A percentile compares a stretch with the other conserved stretches of the same genome.
Evolutionary conservation across 345 rosid species (phyloP).

Genomic region (Eucalyptus pauciflora): DNA sequence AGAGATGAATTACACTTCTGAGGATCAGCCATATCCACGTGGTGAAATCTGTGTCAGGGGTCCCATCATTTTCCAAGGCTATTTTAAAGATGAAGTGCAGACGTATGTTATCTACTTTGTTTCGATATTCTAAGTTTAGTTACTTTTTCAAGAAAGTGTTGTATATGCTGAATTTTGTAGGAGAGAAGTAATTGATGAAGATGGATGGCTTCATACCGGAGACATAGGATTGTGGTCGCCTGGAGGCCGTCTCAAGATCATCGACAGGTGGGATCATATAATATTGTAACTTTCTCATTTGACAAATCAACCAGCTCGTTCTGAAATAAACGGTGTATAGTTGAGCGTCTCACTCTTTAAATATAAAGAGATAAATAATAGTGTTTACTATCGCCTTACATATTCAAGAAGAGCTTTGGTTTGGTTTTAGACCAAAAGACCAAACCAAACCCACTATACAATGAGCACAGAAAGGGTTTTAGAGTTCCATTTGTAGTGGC

Average conservation of each 20-base stretch:
- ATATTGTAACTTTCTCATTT: not conserved
- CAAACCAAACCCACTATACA: not conserved
- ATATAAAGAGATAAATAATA: not conserved
- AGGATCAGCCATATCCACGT: conserved; percentile 79
- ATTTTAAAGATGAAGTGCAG: conserved; percentile 86
- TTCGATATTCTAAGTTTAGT: not conserved
- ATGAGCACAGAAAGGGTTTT: not conserved
- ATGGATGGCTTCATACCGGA: conserved; percentile 96
- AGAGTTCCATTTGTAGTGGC: not conserved
- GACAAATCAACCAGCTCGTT: not conserved
- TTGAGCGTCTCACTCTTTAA: not conserved
- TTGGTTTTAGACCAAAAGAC: not conserved
- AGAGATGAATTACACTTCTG: conserved; percentile 92
- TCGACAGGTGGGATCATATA: conserved; percentile 54
- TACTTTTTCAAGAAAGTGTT: not conserved
- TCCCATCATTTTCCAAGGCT: conserved; percentile 74
- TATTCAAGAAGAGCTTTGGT: not conserved
- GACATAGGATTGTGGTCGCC: conserved; percentile 88
- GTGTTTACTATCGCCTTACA: not conserved
- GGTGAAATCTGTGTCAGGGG: conserved; percentile 99
- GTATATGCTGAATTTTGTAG: conserved; percentile 24
- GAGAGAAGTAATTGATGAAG: conserved; percentile 84
- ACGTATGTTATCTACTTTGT: conserved; percentile 34
- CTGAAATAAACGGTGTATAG: not conserved
- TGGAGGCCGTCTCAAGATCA: conserved; percentile 91